phyloP scores from a whole-genome alignment of 2,329 filamentous ascomycete genomes.

The Aspergillus uvarum region DNA sequence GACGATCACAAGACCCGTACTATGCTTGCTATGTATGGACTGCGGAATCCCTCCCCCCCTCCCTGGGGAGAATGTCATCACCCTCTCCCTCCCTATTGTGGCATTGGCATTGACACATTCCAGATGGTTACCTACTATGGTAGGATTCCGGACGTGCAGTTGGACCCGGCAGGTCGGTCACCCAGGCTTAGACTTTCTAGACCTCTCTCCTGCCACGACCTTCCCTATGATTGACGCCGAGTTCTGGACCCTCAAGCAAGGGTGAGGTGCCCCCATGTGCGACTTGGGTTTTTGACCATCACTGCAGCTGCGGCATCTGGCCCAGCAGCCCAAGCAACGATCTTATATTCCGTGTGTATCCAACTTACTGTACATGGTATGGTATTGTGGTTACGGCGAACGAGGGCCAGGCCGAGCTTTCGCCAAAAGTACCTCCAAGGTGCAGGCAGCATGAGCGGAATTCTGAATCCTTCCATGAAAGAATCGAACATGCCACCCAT shows the following conservation, averaged over 20 bases:
- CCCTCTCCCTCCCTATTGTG: background rate
- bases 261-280: slow-evolving; percentile 8
- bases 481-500: slow-evolving; percentile 2
- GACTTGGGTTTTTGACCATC: background rate
- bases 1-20: slow-evolving; percentile 17
- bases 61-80: background rate
- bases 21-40: slow-evolving; percentile 1
- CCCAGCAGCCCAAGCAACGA: background rate
- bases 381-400: slow-evolving; percentile 6
- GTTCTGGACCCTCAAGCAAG: slow-evolving; percentile 8
- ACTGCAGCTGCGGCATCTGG: background rate
- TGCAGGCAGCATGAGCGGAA: background rate
- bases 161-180: slow-evolving; percentile 2
- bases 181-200: background rate
- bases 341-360: slow-evolving; percentile 8
- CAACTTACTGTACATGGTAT: slow-evolving; percentile 7
- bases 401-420: background rate
- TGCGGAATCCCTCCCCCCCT: background rate
- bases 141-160: slow-evolving; percentile 5
- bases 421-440: background rate
- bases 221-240: background rate
- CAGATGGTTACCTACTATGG: background rate
- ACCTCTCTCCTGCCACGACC: background rate
- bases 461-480: slow-evolving; percentile 5
- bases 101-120: slow-evolving; percentile 4